Evolutionary conservation across 2,329 filamentous ascomycete genomes (phyloP).

Genomic region (Trichophyton benhamiae): DNA sequence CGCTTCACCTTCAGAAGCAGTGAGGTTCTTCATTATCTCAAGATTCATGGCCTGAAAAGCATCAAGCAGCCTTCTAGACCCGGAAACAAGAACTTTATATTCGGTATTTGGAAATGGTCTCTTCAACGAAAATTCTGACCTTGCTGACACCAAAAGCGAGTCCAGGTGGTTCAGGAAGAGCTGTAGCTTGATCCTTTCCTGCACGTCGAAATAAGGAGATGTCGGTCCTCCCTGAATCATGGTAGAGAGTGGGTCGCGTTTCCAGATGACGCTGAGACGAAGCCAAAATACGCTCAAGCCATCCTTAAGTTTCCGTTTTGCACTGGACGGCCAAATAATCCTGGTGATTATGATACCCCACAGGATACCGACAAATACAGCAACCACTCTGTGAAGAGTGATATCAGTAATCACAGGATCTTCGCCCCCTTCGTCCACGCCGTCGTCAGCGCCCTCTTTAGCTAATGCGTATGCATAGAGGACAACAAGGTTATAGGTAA

Average conservation of each 20-base stretch:
- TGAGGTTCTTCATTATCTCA: slow-evolving; percentile 68
- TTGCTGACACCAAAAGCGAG: slow-evolving; percentile 56
- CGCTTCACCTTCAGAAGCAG: slow-evolving; percentile 66
- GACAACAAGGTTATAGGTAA: slow-evolving; percentile 91
- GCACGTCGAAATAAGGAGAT: slow-evolving; percentile 67
- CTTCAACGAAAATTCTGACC: slow-evolving; percentile 77
- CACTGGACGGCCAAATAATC: slow-evolving; percentile 86
- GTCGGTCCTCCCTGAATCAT: slow-evolving; percentile 49
- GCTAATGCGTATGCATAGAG: slow-evolving; percentile 88
- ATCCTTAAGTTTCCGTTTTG: slow-evolving; percentile 74
- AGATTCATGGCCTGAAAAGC: slow-evolving; percentile 95
- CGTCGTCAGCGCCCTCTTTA: slow-evolving; percentile 65
- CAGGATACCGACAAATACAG: slow-evolving; percentile 73
- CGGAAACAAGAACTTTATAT: slow-evolving; percentile 62
- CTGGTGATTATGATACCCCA: slow-evolving; percentile 89
- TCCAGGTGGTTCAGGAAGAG: slow-evolving; percentile 65
- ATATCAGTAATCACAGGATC: slow-evolving; percentile 81
- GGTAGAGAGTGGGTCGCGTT: slow-evolving; percentile 71
- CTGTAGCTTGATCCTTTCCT: slow-evolving; percentile 77
- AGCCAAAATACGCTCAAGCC: slow-evolving; percentile 85
- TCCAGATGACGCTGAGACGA: slow-evolving; percentile 93
- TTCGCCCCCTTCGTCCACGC: slow-evolving; percentile 72
- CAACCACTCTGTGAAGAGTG: slow-evolving; percentile 70
- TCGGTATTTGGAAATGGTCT: slow-evolving; percentile 70
- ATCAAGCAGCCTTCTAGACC: slow-evolving; percentile 75